Base-by-base conservation (phyloP, 441 rosid genomes). In the Populus hybrid region DNA sequence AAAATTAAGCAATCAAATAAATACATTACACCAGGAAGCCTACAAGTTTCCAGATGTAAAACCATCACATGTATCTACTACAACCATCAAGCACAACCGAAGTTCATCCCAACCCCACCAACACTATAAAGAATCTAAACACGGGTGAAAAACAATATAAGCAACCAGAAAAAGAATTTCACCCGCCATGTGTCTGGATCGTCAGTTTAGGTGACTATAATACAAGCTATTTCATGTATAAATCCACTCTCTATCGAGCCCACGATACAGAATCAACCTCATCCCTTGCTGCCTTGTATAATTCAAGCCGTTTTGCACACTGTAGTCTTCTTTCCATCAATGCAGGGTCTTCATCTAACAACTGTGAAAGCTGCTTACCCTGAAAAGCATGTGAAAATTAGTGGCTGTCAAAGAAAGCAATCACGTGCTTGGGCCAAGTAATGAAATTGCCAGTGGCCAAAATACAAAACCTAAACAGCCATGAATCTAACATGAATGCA, bases 221-320 rank as follows among this genome's bases (percentile, higher is more conserved):
- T 72, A 69, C 68, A 73, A 59, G 4, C 20, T 57, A 42, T 42
- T 16, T 24, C 6, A 42, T 46, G 18, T 23, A 35, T 14, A 64
- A 8, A 8, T 36, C 8, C 28, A 20, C 16, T 20, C 76, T 89
- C 76, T 89, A 93, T 78, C 97, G 92, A 3, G 81, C 84, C 99
- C 98, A 95, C 67, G 98, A 87, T 64, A 93, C 99, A 2, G 95
- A 89, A 83, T 93, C 99, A 11, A 95, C 84, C 88, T 95, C 99
- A 67, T 95, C 99, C 86, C 98, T 88, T 0, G 96, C 97, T 6
- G 95, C 83, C 89, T 93, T 95, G 87, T 95, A 95, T 40, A 95
- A 77, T 75, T 95, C 97, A 14, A 95, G 97, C 89, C 99, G 91
- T 83, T 93, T 89, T 0, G 90, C 93, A 67, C 93, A 87, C 76